Conservation (phyloP, 176 grass and related monocot species). For the Oryza glaberrima region DNA sequence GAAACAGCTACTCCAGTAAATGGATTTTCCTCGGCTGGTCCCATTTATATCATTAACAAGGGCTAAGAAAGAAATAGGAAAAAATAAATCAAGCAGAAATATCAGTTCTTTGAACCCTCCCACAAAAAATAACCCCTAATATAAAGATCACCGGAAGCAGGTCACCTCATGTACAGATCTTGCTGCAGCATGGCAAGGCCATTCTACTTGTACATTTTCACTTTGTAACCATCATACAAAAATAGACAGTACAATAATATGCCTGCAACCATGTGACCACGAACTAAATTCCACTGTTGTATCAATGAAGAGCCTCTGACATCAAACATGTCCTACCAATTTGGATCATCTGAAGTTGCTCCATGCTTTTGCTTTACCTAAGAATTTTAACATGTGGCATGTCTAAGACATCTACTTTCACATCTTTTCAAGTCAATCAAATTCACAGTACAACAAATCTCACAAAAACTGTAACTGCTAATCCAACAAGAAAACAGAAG, state of each 20-base stretch:
- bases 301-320: constrained; percentile 39
- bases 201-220: not conserved
- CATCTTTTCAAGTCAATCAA: constrained; percentile 34
- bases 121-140: not conserved
- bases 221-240: constrained; percentile 6
- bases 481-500: not conserved
- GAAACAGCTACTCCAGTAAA: not conserved
- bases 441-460: constrained; percentile 2
- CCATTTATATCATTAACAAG: not conserved
- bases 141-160: not conserved
- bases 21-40: not conserved
- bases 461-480: constrained; percentile 9
- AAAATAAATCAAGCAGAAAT: not conserved
- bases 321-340: constrained; percentile 46
- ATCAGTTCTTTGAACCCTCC: not conserved
- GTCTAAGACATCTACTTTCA: constrained; percentile 21
- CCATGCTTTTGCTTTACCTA: constrained; percentile 13
- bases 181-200: not conserved
- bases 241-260: constrained; percentile 37
- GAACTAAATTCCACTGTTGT: constrained; percentile 30
- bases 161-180: not conserved
- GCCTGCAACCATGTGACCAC: constrained; percentile 34
- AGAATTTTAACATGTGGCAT: constrained; percentile 47
- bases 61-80: not conserved
- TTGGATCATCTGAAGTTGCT: constrained; percentile 50